phyloP scores from a whole-genome alignment of 2,329 filamentous ascomycete species.

The Ophiostoma perfectum region DNA sequence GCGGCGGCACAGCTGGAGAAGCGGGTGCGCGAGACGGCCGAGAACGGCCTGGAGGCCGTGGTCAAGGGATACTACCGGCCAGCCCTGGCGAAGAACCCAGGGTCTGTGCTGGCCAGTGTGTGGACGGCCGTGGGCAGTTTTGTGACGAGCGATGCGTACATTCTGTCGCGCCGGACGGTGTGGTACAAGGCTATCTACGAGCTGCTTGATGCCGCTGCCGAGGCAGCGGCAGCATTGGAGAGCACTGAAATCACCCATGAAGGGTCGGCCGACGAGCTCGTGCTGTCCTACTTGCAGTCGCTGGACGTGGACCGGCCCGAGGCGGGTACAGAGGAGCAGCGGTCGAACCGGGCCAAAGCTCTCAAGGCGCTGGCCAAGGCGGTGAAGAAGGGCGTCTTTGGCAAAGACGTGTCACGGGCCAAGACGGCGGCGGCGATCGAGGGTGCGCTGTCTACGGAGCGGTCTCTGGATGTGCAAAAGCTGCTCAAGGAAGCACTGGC shows the following conservation, averaged over 20 bases:
- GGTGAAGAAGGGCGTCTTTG: slow-evolving; percentile 42
- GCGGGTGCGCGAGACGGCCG: slow-evolving; percentile 40
- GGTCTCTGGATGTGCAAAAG: slow-evolving; percentile 34
- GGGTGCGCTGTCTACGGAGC: slow-evolving; percentile 31
- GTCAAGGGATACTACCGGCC: slow-evolving; percentile 46
- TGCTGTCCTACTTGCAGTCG: slow-evolving; percentile 41
- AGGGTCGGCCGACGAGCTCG: slow-evolving; percentile 26
- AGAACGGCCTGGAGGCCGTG: slow-evolving; percentile 47
- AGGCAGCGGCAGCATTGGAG: slow-evolving; percentile 24
- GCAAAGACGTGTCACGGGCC: slow-evolving; percentile 25
- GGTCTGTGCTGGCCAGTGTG: slow-evolving; percentile 38
- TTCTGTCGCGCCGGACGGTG: slow-evolving; percentile 42
- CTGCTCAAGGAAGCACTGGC: slow-evolving; percentile 29
- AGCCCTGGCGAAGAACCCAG: slow-evolving; percentile 36
- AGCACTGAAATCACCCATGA: slow-evolving; percentile 32
- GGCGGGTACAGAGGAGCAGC: slow-evolving; percentile 48
- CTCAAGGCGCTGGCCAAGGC: slow-evolving; percentile 40
- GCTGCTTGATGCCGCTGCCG: slow-evolving; percentile 41
- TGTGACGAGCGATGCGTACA: slow-evolving; percentile 37
- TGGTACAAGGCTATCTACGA: slow-evolving; percentile 50
- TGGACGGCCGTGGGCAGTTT: slow-evolving; percentile 39
- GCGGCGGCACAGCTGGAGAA: slow-evolving; percentile 35
- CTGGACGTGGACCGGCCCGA: slow-evolving; percentile 45
- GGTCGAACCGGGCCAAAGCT: slow-evolving; percentile 44
- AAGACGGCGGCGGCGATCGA: slow-evolving; percentile 49